A percentile compares a stretch with the other conserved stretches of the same genome.
Evolutionary conservation across 768 basidiomycete species (phyloP).

Genomic region (Melanogaster broomeanus): DNA sequence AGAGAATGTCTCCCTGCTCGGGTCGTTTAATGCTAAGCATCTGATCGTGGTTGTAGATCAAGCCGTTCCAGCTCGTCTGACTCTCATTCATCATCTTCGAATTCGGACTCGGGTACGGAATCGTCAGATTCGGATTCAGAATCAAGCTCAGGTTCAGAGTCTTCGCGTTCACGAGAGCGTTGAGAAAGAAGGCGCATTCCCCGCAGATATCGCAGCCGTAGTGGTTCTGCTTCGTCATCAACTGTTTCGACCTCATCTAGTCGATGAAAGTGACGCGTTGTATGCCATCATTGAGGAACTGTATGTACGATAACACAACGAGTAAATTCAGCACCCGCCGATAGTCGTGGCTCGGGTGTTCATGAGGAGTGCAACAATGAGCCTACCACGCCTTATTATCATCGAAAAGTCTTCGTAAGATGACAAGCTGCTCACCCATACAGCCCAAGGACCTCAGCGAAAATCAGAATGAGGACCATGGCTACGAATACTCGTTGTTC

Average conservation of each 20-base stretch:
- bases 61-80: slow-evolving; percentile 32
- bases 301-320: slow-evolving; percentile 13
- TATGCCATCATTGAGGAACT: slow-evolving; percentile 7
- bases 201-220: slow-evolving; percentile 19
- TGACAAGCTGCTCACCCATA: slow-evolving; percentile 60
- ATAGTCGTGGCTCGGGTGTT: slow-evolving; percentile 69
- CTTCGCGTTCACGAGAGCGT: slow-evolving; percentile 47
- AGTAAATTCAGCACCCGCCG: slow-evolving; percentile 14
- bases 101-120: slow-evolving; percentile 39
- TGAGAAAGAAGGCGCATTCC: slow-evolving; percentile 41
- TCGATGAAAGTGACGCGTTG: slow-evolving; percentile 13
- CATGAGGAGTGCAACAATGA: slow-evolving; percentile 91
- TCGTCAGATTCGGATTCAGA: slow-evolving; percentile 43
- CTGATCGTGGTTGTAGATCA: slow-evolving; percentile 27
- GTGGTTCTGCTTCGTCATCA: slow-evolving; percentile 23
- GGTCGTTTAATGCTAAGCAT: neutral
- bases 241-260: slow-evolving; percentile 15
- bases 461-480: slow-evolving; percentile 96
- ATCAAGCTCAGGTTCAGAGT: slow-evolving; percentile 45
- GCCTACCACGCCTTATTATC: slow-evolving; percentile 35
- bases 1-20: slow-evolving; percentile 31
- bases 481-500: slow-evolving; percentile 91
- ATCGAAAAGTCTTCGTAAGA: neutral
- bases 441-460: slow-evolving; percentile 87
- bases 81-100: slow-evolving; percentile 21